Conservation (phyloP, 768 basidiomycete genomes). For the Tricholoma matsutake region DNA sequence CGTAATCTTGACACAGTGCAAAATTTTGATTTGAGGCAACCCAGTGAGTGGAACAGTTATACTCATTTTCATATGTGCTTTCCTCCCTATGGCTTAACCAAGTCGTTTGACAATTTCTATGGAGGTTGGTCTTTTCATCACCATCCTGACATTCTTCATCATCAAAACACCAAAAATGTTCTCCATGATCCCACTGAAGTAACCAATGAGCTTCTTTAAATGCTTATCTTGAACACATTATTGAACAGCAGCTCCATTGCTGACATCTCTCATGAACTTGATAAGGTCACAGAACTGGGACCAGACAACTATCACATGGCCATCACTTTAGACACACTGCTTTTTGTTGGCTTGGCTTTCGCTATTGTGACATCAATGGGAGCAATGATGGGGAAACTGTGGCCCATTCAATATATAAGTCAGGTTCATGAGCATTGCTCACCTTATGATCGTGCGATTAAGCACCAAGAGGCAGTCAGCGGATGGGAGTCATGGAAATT, state of each 20-base stretch:
- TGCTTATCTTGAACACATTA: neutral
- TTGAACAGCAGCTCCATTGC: neutral
- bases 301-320: neutral
- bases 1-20: no score
- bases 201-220: neutral
- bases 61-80: neutral
- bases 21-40: no score
- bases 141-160: neutral
- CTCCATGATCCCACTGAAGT: neutral
- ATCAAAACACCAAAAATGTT: neutral
- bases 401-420: neutral
- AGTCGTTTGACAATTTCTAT: neutral
- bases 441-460: neutral
- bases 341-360: neutral
- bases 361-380: neutral
- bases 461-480: neutral
- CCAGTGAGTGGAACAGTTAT: neutral
- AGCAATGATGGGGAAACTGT: neutral
- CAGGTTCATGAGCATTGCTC: neutral
- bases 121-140: neutral
- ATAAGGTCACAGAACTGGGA: neutral
- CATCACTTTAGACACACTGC: neutral
- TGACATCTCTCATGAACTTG: neutral
- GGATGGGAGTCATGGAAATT: neutral
- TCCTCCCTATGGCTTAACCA: neutral